Percentiles rank a stretch among this genome's conserved stretches.
phyloP scores from a whole-genome alignment of 768 basidiomycete genomes.

The Leccinum uliginosum region DNA sequence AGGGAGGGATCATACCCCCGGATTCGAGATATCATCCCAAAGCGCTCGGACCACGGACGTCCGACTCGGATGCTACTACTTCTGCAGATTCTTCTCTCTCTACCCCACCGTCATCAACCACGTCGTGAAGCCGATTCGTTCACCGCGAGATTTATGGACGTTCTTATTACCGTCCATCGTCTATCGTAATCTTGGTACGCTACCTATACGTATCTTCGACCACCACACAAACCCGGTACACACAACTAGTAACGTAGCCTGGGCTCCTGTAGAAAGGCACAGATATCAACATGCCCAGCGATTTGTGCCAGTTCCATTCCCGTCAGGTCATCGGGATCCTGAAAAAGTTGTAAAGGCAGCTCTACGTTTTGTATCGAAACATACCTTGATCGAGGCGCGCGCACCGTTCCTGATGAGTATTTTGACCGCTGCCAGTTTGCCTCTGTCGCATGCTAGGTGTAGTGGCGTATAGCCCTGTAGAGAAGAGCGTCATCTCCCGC shows the following conservation, averaged over 20 bases:
- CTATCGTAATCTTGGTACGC: neutral
- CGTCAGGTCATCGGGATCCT: slow-evolving; percentile 69
- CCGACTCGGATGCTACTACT: neutral
- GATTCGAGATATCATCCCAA: slow-evolving; percentile 52
- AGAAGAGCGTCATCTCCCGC: slow-evolving; percentile 4
- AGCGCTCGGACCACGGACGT: slow-evolving; percentile 19
- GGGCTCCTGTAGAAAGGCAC: slow-evolving; percentile 23
- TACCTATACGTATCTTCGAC: slow-evolving; percentile 2
- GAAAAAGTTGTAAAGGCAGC: slow-evolving; percentile 7
- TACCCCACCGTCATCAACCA: neutral
- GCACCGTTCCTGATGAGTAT: slow-evolving; percentile 63
- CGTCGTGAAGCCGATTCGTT: slow-evolving; percentile 8
- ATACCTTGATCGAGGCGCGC: slow-evolving; percentile 59
- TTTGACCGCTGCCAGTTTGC: slow-evolving; percentile 52
- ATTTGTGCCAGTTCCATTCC: slow-evolving; percentile 56
- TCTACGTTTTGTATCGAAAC: neutral
- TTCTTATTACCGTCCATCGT: neutral
- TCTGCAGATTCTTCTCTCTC: neutral
- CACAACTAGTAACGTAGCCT: slow-evolving; percentile 14
- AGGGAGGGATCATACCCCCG: slow-evolving; percentile 63
- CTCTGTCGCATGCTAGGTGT: slow-evolving; percentile 85
- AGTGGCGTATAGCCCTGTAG: slow-evolving; percentile 81
- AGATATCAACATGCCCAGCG: slow-evolving; percentile 54
- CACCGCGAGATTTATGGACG: neutral
- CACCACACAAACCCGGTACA: slow-evolving; percentile 6